Evolutionary conservation across 768 basidiomycete species (phyloP).

Genomic region (Suillus subluteus): DNA sequence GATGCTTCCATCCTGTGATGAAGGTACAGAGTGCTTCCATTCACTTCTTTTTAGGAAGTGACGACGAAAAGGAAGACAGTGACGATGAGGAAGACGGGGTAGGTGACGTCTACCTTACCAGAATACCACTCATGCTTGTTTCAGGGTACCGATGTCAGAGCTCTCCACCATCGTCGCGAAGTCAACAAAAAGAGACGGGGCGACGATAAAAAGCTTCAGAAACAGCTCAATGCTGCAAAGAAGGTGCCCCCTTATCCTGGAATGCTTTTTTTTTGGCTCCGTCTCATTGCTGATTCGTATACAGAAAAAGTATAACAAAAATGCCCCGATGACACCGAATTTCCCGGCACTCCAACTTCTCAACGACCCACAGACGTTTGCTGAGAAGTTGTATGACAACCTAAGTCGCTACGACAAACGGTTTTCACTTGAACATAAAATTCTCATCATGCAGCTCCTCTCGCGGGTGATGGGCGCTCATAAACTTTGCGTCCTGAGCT

Average conservation of each 20-base stretch:
- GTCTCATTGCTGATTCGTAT: constrained; percentile 38
- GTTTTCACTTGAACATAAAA: constrained; percentile 96
- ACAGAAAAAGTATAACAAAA: constrained; percentile 40
- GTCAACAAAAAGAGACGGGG: constrained; percentile 93
- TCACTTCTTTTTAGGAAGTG: constrained; percentile 95
- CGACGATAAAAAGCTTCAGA: constrained; percentile 79
- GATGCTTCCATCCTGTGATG: constrained; percentile 89
- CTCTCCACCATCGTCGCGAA: constrained; percentile 83
- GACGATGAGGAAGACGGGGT: constrained; percentile 68
- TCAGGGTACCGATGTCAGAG: constrained; percentile 68
- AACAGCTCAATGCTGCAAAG: constrained; percentile 72
- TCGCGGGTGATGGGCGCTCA: constrained; percentile 92
- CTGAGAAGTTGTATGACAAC: constrained; percentile 88
- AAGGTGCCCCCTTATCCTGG: constrained; percentile 48
- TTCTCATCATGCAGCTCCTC: constrained; percentile 95
- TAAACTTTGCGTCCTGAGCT: constrained; percentile 90
- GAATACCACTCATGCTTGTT: constrained; percentile 17
- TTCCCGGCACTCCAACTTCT: constrained; percentile 93
- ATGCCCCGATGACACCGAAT: constrained; percentile 51
- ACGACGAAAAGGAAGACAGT: constrained; percentile 73
- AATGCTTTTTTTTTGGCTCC: constrained; percentile 2
- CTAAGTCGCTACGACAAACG: constrained; percentile 88
- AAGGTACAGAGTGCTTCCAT: constrained; percentile 95
- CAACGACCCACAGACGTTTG: constrained; percentile 94
- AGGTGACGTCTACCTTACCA: constrained; percentile 5